Conservation (phyloP, 768 basidiomycete genomes). For the Pholiota microspora region DNA sequence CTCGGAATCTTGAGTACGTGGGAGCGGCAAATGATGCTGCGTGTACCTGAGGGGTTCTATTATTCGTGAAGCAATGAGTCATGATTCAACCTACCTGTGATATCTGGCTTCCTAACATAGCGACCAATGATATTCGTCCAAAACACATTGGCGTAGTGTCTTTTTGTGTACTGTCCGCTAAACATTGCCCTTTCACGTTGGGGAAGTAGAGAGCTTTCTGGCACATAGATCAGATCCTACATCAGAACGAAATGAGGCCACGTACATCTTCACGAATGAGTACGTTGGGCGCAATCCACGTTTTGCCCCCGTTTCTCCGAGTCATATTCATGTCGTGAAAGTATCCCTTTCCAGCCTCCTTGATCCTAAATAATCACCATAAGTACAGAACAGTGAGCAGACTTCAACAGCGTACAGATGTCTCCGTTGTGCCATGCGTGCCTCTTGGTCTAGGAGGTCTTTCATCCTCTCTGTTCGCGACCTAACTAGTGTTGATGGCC, state of each 20-base stretch:
- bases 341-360: slow-evolving; percentile 72
- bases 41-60: slow-evolving; percentile 58
- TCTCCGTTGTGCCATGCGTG: slow-evolving; percentile 65
- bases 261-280: slow-evolving; percentile 89
- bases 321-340: slow-evolving; percentile 83
- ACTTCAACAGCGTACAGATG: slow-evolving; percentile 43
- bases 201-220: slow-evolving; percentile 94
- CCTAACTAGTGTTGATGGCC: slow-evolving; percentile 58
- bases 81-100: slow-evolving; percentile 64
- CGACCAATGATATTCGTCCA: slow-evolving; percentile 75
- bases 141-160: slow-evolving; percentile 79
- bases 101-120: slow-evolving; percentile 82
- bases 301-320: slow-evolving; percentile 84
- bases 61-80: slow-evolving; percentile 1
- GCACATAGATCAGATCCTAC: slow-evolving; percentile 1
- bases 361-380: slow-evolving; percentile 32
- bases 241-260: slow-evolving; percentile 10
- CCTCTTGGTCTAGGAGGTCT: slow-evolving; percentile 71
- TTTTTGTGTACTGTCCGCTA: slow-evolving; percentile 52
- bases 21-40: slow-evolving; percentile 65
- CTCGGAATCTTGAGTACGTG: slow-evolving; percentile 49
- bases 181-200: slow-evolving; percentile 70
- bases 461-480: slow-evolving; percentile 62
- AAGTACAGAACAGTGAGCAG: not conserved
- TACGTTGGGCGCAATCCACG: slow-evolving; percentile 88